Conservation (phyloP, 2,329 filamentous ascomycete species). For the Zalaria sp. region DNA sequence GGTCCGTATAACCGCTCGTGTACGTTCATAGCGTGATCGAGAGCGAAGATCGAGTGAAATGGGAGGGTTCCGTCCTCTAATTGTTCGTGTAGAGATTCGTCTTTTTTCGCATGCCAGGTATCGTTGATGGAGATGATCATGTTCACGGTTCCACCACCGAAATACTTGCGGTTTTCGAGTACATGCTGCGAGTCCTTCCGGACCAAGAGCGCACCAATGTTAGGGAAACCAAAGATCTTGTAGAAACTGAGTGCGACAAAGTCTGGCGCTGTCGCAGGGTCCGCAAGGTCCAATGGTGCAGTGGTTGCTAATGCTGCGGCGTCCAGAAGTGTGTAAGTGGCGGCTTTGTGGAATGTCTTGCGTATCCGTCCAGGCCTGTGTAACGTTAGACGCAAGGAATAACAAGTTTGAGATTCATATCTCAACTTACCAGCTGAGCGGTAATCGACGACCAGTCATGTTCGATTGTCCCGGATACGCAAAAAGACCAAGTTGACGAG, state of each 20-base stretch:
- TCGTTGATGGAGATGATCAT: constrained; percentile 67
- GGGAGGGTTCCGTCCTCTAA: constrained; percentile 87
- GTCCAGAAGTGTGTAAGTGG: constrained; percentile 60
- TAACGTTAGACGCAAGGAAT: neutral
- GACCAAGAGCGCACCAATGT: constrained; percentile 74
- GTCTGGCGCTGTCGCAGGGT: constrained; percentile 53
- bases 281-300: constrained; percentile 55
- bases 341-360: constrained; percentile 11
- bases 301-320: constrained; percentile 73
- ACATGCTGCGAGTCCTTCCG: constrained; percentile 56
- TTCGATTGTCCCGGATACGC: constrained; percentile 88
- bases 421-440: constrained; percentile 50
- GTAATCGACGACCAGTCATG: constrained; percentile 68
- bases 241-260: constrained; percentile 83
- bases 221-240: constrained; percentile 96
- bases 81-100: constrained; percentile 57
- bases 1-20: constrained; percentile 58
- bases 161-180: constrained; percentile 54
- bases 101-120: constrained; percentile 71
- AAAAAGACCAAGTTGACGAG: constrained; percentile 38
- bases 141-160: constrained; percentile 89
- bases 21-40: constrained; percentile 58
- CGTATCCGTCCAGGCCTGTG: constrained; percentile 25
- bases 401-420: constrained; percentile 5
- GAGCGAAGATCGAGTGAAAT: constrained; percentile 76